Conservation (phyloP, 257 asterid genomes). For the Nyctanthes arbortristis region DNA sequence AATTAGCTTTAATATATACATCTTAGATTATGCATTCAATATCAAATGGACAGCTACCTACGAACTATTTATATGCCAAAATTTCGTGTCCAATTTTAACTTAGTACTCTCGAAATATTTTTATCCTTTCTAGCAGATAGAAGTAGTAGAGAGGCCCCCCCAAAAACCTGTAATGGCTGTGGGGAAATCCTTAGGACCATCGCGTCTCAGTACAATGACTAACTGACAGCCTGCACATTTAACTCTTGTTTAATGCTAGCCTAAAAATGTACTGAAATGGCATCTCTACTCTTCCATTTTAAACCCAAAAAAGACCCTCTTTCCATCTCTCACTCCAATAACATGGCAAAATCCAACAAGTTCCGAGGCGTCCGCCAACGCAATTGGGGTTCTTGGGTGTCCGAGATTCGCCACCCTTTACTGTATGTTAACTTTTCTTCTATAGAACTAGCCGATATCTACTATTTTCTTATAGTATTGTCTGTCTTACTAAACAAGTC, state of each 20-base stretch:
- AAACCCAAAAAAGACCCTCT: neutral
- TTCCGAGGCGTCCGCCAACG: conserved; percentile 93
- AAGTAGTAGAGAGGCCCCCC: neutral
- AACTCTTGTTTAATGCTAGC: neutral
- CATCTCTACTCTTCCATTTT: neutral
- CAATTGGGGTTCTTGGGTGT: conserved; percentile 98
- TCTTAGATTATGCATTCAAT: no score
- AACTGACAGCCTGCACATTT: neutral
- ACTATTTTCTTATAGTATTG: neutral
- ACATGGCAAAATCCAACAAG: conserved; percentile 72
- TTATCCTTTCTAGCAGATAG: no score
- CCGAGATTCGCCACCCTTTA: conserved; percentile 89
- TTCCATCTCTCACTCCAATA: neutral
- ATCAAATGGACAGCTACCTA: no score
- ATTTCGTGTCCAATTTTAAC: no score
- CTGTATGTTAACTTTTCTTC: conserved; percentile 41
- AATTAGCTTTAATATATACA: no score
- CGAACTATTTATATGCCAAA: no score
- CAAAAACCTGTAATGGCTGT: neutral
- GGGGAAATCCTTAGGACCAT: neutral
- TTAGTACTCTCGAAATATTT: no score
- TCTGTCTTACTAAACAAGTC: neutral
- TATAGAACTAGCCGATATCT: neutral
- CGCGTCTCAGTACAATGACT: neutral
- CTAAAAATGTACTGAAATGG: neutral